Base-by-base conservation (phyloP, 257 asterid species). In the Ajuga chamaepitys region DNA sequence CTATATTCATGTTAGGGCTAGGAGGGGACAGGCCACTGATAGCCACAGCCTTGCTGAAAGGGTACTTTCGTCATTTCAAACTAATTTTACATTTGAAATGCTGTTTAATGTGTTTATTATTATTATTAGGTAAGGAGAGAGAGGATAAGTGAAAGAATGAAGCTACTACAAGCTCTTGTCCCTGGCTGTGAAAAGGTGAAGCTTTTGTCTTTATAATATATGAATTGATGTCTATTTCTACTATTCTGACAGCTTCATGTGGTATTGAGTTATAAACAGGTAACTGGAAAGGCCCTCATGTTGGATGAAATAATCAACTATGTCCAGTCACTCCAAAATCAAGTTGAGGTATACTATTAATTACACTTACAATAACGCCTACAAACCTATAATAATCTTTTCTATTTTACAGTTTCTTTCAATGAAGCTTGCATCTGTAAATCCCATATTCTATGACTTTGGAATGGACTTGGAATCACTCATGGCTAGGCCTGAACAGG, bases 1-100 rank as follows among this genome's bases (percentile, higher is more conserved):
- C 11, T 84, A 76, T 79, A 80, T 88, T 58, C 96, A 84, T 82
- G 96, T 88, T 13, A 82, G 96, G 79, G 91, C 91, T 7, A 83
- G 96, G 83, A 89, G 96, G 83, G 96, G 96, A 58, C 95, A 89
- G 21, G 96, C 96, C 24, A 89, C 96, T 37, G 95, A 86, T 68
- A 86, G 93, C 80, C 96, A 88, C 83, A 88, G 95, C 79, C 88
- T 84, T 68, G 96, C 96, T 32, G 96, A 88, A 70, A 86, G 96
- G 96, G 96, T 88, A 81, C 59, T 17, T 38, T 4, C 14, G 2
- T 46, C 1, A 16, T 22, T 50, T 50, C 0, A 9, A 18, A 20
- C 9, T 9, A 18, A 2, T 12, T 18, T 10, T 16, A 20, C 18
- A 46, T 1, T 24, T n/a, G 24, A 22, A 12, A 52, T 22, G 5